These are phyloP conservation scores for Allium fistulosum DNA, from an alignment of 106 monocot species.

Conservation along the genomic window DNA sequence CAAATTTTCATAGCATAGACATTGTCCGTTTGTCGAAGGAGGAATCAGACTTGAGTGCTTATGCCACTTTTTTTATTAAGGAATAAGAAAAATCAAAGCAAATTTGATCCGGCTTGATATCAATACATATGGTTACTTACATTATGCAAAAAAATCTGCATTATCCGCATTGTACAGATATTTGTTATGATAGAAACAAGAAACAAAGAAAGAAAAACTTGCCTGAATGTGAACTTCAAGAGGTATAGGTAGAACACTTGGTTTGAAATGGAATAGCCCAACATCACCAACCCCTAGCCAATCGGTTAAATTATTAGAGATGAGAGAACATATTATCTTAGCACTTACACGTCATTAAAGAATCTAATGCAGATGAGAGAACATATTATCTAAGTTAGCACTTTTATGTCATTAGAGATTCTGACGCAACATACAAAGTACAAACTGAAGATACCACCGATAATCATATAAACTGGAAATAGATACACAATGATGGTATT, in stretches of 20 bases:
- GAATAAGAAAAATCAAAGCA: too few relatives aligned
- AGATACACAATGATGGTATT: background rate
- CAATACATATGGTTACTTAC: background rate
- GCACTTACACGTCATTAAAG: too few relatives aligned
- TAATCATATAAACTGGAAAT: background rate
- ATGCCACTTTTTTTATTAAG: too few relatives aligned
- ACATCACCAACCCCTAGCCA: constrained; percentile 85
- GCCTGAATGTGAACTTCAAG: constrained; percentile 99
- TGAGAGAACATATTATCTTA: background rate
- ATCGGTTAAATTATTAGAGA: constrained; percentile 69
- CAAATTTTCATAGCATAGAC: too few relatives aligned
- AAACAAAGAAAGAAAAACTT: constrained; percentile 5
- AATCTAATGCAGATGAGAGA: background rate
- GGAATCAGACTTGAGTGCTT: too few relatives aligned
- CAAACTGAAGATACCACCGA: background rate
- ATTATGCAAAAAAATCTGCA: background rate
- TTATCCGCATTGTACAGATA: background rate
- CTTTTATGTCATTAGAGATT: background rate
- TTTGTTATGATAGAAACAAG: background rate
- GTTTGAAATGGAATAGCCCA: constrained; percentile 98
- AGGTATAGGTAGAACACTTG: constrained; percentile 94
- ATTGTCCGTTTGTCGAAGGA: too few relatives aligned
- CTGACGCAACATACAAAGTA: too few relatives aligned
- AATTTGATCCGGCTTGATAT: too few relatives aligned
- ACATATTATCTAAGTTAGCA: background rate